These are phyloP conservation scores for Neospermospora avenae DNA, from an alignment of 2,329 filamentous ascomycete genomes.

Conservation along the genomic window DNA sequence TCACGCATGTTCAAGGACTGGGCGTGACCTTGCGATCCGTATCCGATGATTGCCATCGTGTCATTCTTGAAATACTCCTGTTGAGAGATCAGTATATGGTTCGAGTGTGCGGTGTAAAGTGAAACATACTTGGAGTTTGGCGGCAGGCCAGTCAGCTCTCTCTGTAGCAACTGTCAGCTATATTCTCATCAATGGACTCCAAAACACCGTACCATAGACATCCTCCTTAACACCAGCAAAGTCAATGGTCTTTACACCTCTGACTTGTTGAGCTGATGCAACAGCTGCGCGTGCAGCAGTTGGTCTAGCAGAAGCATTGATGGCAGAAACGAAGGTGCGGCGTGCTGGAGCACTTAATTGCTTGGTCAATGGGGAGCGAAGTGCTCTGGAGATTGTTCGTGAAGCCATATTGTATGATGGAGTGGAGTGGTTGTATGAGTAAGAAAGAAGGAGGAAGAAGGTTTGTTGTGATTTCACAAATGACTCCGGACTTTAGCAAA, in stretches of 20 bases:
- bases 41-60: conserved; percentile 97
- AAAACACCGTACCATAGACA: conserved; percentile 72
- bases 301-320: conserved; percentile 53
- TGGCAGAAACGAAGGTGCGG: conserved; percentile 60
- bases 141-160: conserved; percentile 96
- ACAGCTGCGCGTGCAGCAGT: conserved; percentile 48
- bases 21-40: conserved; percentile 96
- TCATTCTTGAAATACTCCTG: conserved; percentile 99
- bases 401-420: conserved; percentile 65
- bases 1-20: conserved; percentile 99
- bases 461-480: conserved; percentile 2
- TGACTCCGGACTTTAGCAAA: conserved; percentile 17
- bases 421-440: conserved; percentile 20
- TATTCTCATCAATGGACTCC: not conserved
- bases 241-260: conserved; percentile 98
- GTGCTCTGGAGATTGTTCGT: conserved; percentile 66
- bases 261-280: conserved; percentile 52
- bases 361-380: conserved; percentile 60
- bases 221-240: conserved; percentile 91
- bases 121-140: conserved; percentile 86
- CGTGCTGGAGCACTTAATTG: conserved; percentile 60
- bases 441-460: not conserved
- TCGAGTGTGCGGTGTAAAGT: conserved; percentile 16
- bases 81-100: conserved; percentile 23
- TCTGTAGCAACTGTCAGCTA: conserved; percentile 51